Conservation (phyloP, 257 asterid genomes). For the Solanum clarkiae region DNA sequence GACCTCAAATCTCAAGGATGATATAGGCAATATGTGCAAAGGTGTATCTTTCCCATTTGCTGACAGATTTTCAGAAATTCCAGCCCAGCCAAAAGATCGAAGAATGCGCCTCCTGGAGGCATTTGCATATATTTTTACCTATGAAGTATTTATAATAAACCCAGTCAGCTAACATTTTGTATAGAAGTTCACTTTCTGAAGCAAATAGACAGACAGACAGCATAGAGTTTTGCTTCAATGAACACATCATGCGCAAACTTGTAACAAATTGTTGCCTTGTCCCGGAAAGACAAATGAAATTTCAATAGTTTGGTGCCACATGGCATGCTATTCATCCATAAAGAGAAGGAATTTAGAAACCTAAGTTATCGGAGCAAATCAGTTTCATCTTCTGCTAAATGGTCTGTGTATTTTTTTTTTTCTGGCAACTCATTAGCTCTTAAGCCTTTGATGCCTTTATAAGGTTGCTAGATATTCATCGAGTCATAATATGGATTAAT, state of each 20-base stretch:
- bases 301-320: not conserved
- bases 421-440: not conserved
- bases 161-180: not conserved
- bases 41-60: conserved; percentile 13
- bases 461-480: not conserved
- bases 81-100: conserved; percentile 16
- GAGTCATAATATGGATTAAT: not conserved
- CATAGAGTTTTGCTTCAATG: not conserved
- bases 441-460: not conserved
- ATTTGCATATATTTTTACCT: conserved; percentile 17
- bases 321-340: not conserved
- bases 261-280: not conserved
- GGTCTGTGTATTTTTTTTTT: not conserved
- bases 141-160: not conserved
- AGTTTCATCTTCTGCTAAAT: not conserved
- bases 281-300: not conserved
- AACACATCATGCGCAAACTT: not conserved
- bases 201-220: not conserved
- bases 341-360: not conserved
- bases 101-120: conserved; percentile 17
- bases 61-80: conserved; percentile 13
- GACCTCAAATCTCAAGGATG: conserved; percentile 19
- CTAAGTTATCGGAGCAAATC: not conserved
- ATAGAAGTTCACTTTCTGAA: not conserved
- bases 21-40: conserved; percentile 16